Percentiles rank a stretch among this genome's conserved stretches.
These are phyloP conservation scores for Cronartium quercuum DNA, from an alignment of 1,284 basidiomycete species.

Conservation along the genomic window DNA sequence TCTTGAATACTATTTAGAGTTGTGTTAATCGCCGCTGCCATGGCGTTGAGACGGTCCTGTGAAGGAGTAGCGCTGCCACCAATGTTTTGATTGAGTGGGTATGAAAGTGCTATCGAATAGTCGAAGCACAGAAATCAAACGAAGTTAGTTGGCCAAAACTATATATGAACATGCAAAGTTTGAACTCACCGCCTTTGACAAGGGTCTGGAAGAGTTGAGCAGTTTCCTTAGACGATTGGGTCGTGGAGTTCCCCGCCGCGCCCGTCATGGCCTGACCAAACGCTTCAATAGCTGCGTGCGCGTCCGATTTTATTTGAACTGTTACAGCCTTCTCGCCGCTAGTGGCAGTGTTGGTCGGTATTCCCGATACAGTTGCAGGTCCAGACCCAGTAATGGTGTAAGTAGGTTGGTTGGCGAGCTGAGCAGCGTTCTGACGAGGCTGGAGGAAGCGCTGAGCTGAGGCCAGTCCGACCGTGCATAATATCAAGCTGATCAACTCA, in stretches of 20 bases:
- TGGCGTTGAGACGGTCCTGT: constrained; percentile 24
- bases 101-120: background rate
- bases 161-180: background rate
- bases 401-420: background rate
- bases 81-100: constrained; percentile 25
- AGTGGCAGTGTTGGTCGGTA: constrained; percentile 9
- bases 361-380: constrained; percentile 20
- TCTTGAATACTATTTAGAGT: constrained; percentile 36
- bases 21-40: constrained; percentile 18
- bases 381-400: background rate
- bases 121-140: background rate
- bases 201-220: constrained; percentile 20
- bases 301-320: constrained; percentile 26
- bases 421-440: no score
- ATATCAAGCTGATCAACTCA: background rate
- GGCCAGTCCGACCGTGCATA: background rate
- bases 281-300: constrained; percentile 12
- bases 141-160: background rate
- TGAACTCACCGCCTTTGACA: constrained; percentile 34
- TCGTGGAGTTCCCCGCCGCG: constrained; percentile 13
- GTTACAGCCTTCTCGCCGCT: constrained; percentile 6
- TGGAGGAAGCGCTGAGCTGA: background rate
- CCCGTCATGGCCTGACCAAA: constrained; percentile 10
- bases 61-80: constrained; percentile 2
- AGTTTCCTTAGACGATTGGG: constrained; percentile 35